Conservation (phyloP, 2,329 filamentous ascomycete species). For the Didymella glomerata region DNA sequence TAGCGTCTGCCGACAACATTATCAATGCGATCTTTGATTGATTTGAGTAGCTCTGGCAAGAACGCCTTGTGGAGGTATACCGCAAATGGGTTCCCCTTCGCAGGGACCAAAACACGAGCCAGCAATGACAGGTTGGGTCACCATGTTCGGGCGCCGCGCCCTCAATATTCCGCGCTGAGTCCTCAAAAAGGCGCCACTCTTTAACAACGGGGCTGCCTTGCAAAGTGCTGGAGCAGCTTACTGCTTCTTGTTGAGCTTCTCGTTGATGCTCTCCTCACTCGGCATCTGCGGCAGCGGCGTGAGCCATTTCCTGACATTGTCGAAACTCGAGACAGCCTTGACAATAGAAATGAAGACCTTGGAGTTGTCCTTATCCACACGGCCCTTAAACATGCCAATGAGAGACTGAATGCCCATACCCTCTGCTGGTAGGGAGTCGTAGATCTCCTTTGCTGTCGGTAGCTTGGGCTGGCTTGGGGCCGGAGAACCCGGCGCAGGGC, state of each 20-base stretch:
- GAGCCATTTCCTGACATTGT: constrained; percentile 41
- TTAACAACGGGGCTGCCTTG: too few relatives aligned
- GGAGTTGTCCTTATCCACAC: constrained; percentile 49
- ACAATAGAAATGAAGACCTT: constrained; percentile 56
- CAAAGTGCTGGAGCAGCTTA: background rate
- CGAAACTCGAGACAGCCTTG: constrained; percentile 49
- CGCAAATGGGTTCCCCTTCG: too few relatives aligned
- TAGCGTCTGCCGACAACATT: too few relatives aligned
- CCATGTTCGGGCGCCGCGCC: too few relatives aligned
- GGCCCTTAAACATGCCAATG: constrained; percentile 53
- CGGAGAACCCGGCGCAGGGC: constrained; percentile 51
- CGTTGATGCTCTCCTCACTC: constrained; percentile 39
- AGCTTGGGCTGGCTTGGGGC: constrained; percentile 38
- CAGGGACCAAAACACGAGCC: too few relatives aligned
- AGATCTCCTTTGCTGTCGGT: constrained; percentile 57
- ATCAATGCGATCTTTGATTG: too few relatives aligned
- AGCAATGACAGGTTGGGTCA: too few relatives aligned
- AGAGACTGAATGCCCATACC: constrained; percentile 56
- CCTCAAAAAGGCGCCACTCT: background rate
- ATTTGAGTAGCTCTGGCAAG: too few relatives aligned
- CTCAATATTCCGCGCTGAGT: too few relatives aligned
- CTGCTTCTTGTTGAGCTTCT: constrained; percentile 22
- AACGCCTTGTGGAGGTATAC: too few relatives aligned
- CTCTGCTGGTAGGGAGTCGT: constrained; percentile 54
- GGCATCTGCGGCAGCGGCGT: constrained; percentile 45